Evolutionary conservation across 106 monocot genomes (phyloP), one percentile per base, ranked within the genome.

Genomic region (Narthecium ossifragum): DNA sequence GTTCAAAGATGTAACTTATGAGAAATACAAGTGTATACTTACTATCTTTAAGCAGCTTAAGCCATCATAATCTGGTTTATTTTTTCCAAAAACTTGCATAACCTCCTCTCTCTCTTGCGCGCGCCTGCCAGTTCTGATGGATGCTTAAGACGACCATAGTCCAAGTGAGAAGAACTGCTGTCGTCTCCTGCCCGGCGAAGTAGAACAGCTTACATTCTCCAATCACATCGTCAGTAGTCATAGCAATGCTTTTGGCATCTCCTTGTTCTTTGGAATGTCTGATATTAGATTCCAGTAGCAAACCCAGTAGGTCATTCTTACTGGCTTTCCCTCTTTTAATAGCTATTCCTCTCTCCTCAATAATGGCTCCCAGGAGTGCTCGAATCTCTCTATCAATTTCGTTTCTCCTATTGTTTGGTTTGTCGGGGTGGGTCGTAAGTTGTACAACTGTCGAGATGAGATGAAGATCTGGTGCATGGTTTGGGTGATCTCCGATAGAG

Each of bases 191-290:
- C 10, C 88, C 88, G 8, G 88, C 83, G 60, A 83, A 83, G 66
- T 91, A 91, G 67, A 91, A 91, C 8, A 91, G 65, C 41, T 74
- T 86, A 36, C 91, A 91, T 59, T 86, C 91, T 17, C 76, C 82
- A 21, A 85, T 83, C 43, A 91, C 53, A 0, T 91, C 86, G 5
- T 86, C 79, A 8, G 52, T 65, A 2, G 59, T 83, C 67, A 91
- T 64, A 32, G 34, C 69, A n/a, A 15, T 18, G 21, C 59, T 53
- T 25, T 62, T 34, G 22, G 59, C 60, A 26, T 75, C 82, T 9
- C 69, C 64, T 31, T 67, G 28, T 50, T 74, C 74, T 68, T 41
- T 45, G 21, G 2, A 39, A 3, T 66, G 45, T 37, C 59, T 51
- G 25, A 62, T 26, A 68, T 72, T 84, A n/a, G 71, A 78, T 38